phyloP scores from a whole-genome alignment of 768 basidiomycete genomes.

The Cubamyces sp. region DNA sequence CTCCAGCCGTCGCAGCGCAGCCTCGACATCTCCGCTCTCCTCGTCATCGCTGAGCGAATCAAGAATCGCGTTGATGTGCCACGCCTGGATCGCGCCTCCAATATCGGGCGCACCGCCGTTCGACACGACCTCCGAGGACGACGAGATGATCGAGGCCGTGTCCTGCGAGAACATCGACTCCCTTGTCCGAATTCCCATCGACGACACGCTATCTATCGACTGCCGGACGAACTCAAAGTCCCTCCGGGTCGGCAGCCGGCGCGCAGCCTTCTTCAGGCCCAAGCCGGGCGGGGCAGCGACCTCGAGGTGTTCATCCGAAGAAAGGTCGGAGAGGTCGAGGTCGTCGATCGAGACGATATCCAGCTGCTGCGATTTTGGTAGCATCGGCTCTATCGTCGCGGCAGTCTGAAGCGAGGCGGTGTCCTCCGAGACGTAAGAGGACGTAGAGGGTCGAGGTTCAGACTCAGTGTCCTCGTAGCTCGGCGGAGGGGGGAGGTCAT shows the following conservation, averaged over 20 bases:
- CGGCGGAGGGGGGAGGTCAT: slow-evolving; percentile 15
- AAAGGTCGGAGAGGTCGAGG: slow-evolving; percentile 77
- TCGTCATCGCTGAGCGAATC: slow-evolving; percentile 74
- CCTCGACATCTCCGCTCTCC: slow-evolving; percentile 80
- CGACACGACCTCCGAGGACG: slow-evolving; percentile 29
- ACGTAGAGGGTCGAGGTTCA: slow-evolving; percentile 19
- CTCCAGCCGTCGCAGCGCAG: slow-evolving; percentile 78
- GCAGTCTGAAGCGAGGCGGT: slow-evolving; percentile 13
- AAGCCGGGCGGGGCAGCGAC: slow-evolving; percentile 45
- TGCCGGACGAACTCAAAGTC: slow-evolving; percentile 81
- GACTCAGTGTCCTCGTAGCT: slow-evolving; percentile 12
- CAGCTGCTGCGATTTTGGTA: slow-evolving; percentile 44
- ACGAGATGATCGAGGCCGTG: slow-evolving; percentile 43
- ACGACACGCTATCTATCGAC: slow-evolving; percentile 69
- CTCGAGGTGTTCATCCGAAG: slow-evolving; percentile 54
- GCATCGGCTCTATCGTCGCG: slow-evolving; percentile 3
- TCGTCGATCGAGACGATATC: slow-evolving; percentile 82
- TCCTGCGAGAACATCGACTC: slow-evolving; percentile 59
- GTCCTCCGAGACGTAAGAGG: slow-evolving; percentile 18
- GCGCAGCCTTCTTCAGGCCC: slow-evolving; percentile 56
- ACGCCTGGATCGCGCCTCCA: slow-evolving; percentile 64
- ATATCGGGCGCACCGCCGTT: slow-evolving; percentile 38
- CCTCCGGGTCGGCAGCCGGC: slow-evolving; percentile 71
- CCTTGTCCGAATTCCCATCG: slow-evolving; percentile 72
- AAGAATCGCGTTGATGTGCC: slow-evolving; percentile 82